A percentile compares a stretch with the other conserved stretches of the same genome.
phyloP scores from a whole-genome alignment of 2,329 filamentous ascomycete species.

The Elsinoe perseae region DNA sequence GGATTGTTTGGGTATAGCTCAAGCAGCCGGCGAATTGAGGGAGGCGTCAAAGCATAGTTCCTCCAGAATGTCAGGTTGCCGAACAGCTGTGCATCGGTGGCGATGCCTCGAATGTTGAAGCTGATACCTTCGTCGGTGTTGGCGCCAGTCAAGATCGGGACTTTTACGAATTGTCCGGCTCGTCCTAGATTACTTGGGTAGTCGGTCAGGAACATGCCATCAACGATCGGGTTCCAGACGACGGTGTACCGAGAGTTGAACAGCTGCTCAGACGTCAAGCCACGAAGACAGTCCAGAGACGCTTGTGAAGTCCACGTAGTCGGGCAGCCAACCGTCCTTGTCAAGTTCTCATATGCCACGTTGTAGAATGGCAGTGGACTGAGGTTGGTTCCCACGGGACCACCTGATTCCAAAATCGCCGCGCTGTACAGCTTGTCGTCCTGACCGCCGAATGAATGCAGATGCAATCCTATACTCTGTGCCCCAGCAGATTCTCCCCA shows the following conservation, averaged over 20 bases:
- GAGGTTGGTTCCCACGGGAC: slow-evolving; percentile 26
- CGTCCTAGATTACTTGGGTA: slow-evolving; percentile 42
- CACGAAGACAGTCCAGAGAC: slow-evolving; percentile 19
- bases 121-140: slow-evolving; percentile 44
- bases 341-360: slow-evolving; percentile 19
- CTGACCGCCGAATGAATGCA: slow-evolving; percentile 36
- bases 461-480: slow-evolving; percentile 33
- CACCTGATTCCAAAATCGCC: slow-evolving; percentile 37
- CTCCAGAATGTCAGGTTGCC: slow-evolving; percentile 38
- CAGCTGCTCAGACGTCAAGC: slow-evolving; percentile 18
- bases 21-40: slow-evolving; percentile 38
- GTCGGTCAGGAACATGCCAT: slow-evolving; percentile 42
- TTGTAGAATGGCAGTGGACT: slow-evolving; percentile 18
- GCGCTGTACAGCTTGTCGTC: slow-evolving; percentile 38
- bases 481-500: slow-evolving; percentile 52
- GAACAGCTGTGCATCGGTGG: slow-evolving; percentile 41
- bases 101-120: slow-evolving; percentile 35
- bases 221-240: slow-evolving; percentile 31
- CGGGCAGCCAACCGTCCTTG: slow-evolving; percentile 19
- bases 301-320: slow-evolving; percentile 18
- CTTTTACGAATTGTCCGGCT: slow-evolving; percentile 36
- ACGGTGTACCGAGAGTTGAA: slow-evolving; percentile 22
- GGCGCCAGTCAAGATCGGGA: slow-evolving; percentile 42
- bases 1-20: slow-evolving; percentile 45
- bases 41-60: slow-evolving; percentile 40